A percentile compares a stretch with the other conserved stretches of the same genome.
These are phyloP conservation scores for Mucor ambiguus DNA, from an alignment of 371 early-diverging fungal genomes.

Conservation along the genomic window DNA sequence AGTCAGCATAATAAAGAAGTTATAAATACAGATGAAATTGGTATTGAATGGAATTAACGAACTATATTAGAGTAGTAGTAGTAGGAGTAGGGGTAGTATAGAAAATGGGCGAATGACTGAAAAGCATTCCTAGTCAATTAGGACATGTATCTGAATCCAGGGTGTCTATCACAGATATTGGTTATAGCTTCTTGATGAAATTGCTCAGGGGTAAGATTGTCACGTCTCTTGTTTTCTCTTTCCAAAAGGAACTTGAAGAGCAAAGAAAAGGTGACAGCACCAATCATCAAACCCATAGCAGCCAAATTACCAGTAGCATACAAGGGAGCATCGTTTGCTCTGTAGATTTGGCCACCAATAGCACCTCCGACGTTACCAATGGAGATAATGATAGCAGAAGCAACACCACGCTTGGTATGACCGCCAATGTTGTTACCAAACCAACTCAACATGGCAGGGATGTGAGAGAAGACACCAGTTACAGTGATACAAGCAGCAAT, in stretches of 20 bases:
- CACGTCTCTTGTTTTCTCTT: conserved; percentile 57
- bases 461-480: conserved; percentile 57
- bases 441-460: conserved; percentile 66
- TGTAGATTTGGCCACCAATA: conserved; percentile 65
- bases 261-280: conserved; percentile 39
- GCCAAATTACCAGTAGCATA: conserved; percentile 55
- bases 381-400: conserved; percentile 59
- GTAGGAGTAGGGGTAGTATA: background rate
- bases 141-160: conserved; percentile 58
- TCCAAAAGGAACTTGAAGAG: conserved; percentile 45
- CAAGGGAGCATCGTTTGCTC: conserved; percentile 58
- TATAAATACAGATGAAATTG: background rate
- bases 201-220: conserved; percentile 58
- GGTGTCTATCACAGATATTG: conserved; percentile 61
- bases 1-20: background rate
- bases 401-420: conserved; percentile 66
- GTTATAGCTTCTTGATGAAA: conserved; percentile 45
- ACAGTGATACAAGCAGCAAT: conserved; percentile 56
- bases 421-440: conserved; percentile 67
- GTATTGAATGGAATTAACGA: background rate
- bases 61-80: background rate
- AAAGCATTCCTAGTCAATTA: conserved; percentile 21
- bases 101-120: background rate
- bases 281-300: conserved; percentile 46
- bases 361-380: conserved; percentile 69